Conservation (phyloP, 805 yeast genomes). For the Candida maltosa region DNA sequence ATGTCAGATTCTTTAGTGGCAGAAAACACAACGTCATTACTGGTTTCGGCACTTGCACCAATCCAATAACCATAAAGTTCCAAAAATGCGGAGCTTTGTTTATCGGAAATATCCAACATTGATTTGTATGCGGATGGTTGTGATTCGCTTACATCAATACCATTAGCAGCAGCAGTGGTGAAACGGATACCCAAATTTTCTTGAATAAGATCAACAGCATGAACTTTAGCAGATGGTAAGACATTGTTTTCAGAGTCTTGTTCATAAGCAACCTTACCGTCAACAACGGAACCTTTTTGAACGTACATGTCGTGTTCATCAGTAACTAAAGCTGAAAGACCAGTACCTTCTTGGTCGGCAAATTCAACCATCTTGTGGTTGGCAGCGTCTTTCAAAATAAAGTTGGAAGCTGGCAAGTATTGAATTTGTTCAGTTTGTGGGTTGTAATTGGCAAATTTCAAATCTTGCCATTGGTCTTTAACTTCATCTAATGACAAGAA, state of each 20-base stretch:
- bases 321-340: conserved; percentile 5
- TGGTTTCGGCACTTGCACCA: no score
- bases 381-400: conserved; percentile 5
- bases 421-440: conserved; percentile 1
- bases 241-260: not conserved
- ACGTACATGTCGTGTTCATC: conserved; percentile 6
- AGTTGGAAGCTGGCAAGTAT: conserved; percentile 3
- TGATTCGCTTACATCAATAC: not conserved
- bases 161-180: conserved; percentile 1
- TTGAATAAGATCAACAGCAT: not conserved
- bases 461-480: conserved; percentile 3
- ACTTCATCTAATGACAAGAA: conserved; percentile 4
- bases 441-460: conserved; percentile 2
- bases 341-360: not conserved
- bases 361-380: conserved; percentile 8
- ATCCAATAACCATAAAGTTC: no score
- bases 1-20: no score
- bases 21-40: no score
- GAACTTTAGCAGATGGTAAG: no score
- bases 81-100: no score
- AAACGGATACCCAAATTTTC: not conserved
- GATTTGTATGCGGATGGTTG: not conserved
- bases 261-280: not conserved
- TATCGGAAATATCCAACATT: no score
- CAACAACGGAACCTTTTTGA: not conserved